Base-by-base conservation (phyloP, 192 early-diverging fungal species). In the Dispira simplex region DNA sequence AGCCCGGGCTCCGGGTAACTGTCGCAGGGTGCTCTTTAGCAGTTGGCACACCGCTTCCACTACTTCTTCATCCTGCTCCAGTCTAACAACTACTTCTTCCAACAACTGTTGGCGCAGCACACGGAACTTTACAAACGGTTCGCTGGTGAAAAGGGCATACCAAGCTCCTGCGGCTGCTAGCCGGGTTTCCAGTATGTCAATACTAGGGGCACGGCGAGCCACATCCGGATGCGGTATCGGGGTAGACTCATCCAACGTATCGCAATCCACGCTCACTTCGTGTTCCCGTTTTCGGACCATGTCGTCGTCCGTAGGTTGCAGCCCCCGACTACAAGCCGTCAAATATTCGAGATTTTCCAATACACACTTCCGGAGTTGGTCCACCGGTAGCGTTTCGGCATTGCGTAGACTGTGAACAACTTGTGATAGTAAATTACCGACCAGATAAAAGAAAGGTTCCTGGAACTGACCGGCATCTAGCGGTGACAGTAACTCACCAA, bases 51-150 rank as follows among this genome's bases (percentile, higher is more conserved):
- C 20, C n/a, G 54, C 54, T 13, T 56, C 54, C 20, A 26, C 27
- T 3, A 56, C 54, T 27, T 56, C 54, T 13, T 56, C 54, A 27
- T 56, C 54, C n/a, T 56, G 54, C 12, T 14, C 20, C 13, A 56
- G 25, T 0, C 23, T 0, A 20, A 26, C 54, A 3, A 20, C 25
- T 13, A 56, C 20, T 27, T 26, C n/a, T 25, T 18, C 25, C 20
- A 56, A 27, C 54, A 56, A 3, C 10, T 14, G 20, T 13, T 5
- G n/a, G 12, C 13, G 13, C 3, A 56, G 20, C n/a, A 3, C 25
- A 13, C 25, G 20, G 54, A 56, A 26, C 25, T 27, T 0, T 13
- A 20, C 20, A 26, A 25, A 56, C 3, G 18, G 23, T 13, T 56
- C 54, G 10, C n/a, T 13, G 13, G 20, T 27, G 12, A 56, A 56